Conservation (phyloP, 2,329 filamentous ascomycete species). For the Trichoderma koningiopsis region DNA sequence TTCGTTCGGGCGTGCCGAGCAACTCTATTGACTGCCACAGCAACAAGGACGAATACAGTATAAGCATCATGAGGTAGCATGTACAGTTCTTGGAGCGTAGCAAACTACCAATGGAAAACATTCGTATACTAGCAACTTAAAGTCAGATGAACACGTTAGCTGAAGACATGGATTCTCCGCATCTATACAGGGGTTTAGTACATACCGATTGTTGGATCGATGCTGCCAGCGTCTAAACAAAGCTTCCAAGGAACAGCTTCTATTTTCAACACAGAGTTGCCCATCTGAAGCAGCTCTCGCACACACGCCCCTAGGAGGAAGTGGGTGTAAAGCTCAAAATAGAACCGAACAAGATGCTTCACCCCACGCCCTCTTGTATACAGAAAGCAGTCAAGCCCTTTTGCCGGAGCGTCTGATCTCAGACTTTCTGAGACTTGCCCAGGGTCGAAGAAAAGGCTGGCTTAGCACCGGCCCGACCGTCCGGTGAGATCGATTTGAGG, state of each 20-base stretch:
- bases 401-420: neutral
- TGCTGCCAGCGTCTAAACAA: neutral
- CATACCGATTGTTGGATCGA: neutral
- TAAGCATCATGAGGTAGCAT: neutral
- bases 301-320: neutral
- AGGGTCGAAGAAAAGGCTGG: neutral
- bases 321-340: neutral
- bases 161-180: neutral
- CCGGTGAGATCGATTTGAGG: constrained; percentile 21
- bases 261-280: neutral
- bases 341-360: neutral
- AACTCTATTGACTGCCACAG: neutral
- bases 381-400: neutral
- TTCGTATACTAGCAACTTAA: neutral
- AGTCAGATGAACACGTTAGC: neutral
- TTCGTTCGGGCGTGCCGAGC: neutral
- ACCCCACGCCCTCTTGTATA: neutral
- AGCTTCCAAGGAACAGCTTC: neutral
- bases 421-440: neutral
- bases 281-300: neutral
- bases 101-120: neutral
- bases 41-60: neutral
- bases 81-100: neutral
- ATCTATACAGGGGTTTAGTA: neutral
- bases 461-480: constrained; percentile 12